A percentile compares a stretch with the other conserved stretches of the same genome.
Evolutionary conservation across 192 early-diverging fungal species (phyloP).

Genomic region (Backusella tarrabulga): DNA sequence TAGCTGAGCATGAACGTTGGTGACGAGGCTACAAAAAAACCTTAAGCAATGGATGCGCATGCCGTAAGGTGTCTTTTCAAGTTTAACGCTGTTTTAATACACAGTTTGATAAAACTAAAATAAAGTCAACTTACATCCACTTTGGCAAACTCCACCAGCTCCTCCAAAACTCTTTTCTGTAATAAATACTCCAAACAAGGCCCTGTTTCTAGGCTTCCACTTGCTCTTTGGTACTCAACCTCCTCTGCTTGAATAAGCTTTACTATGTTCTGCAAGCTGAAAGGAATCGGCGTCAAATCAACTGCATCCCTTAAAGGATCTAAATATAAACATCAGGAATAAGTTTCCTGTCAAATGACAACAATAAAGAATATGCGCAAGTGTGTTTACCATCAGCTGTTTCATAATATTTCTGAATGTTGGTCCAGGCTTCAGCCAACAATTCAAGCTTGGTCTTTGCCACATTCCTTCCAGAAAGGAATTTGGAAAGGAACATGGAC

Average conservation of each 20-base stretch:
- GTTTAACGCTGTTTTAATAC: background rate
- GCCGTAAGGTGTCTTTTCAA: conserved; percentile 37
- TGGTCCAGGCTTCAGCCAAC: conserved; percentile 31
- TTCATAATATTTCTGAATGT: conserved; percentile 37
- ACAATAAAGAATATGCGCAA: background rate
- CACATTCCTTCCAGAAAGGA: conserved; percentile 36
- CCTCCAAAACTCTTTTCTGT: conserved; percentile 34
- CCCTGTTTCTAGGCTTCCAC: conserved; percentile 32
- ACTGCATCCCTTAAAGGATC: conserved; percentile 39
- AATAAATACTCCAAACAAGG: conserved; percentile 36
- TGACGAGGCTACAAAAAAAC: conserved; percentile 38
- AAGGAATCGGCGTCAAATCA: conserved; percentile 36
- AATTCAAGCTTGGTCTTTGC: conserved; percentile 35
- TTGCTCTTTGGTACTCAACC: conserved; percentile 31
- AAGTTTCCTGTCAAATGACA: background rate
- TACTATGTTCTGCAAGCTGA: conserved; percentile 30
- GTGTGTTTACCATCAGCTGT: conserved; percentile 29
- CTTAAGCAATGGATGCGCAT: conserved; percentile 39
- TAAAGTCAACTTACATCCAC: conserved; percentile 35
- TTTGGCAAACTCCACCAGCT: conserved; percentile 39
- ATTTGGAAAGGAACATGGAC: conserved; percentile 39
- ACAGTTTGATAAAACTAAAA: background rate
- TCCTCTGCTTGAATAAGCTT: conserved; percentile 39
- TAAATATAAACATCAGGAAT: background rate
- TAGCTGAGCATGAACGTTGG: conserved; percentile 39